These are phyloP conservation scores for Colletotrichum sp. DNA, from an alignment of 2,329 filamentous ascomycete genomes.

Conservation along the genomic window DNA sequence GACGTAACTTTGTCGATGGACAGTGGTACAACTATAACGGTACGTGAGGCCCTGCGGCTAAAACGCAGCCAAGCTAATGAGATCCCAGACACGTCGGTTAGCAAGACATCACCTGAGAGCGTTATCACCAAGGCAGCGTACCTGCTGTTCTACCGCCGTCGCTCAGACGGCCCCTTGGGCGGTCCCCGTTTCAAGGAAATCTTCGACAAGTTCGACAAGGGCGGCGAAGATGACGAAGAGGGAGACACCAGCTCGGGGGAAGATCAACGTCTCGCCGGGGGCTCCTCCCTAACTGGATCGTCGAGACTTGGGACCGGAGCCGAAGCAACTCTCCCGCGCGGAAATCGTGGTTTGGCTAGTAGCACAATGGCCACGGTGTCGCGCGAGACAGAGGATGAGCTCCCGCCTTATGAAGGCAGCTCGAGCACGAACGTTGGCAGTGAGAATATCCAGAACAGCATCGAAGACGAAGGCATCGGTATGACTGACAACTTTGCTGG, in stretches of 20 bases:
- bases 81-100: conserved; percentile 74
- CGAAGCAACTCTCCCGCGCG: conserved; percentile 75
- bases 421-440: conserved; percentile 24
- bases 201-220: conserved; percentile 65
- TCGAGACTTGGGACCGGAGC: conserved; percentile 84
- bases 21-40: conserved; percentile 98
- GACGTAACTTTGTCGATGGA: conserved; percentile 87
- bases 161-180: conserved; percentile 78
- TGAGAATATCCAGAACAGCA: conserved; percentile 43
- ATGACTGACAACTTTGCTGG: conserved; percentile 38
- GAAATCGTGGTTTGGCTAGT: conserved; percentile 63
- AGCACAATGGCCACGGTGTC: conserved; percentile 32
- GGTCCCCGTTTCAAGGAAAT: conserved; percentile 77
- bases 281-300: conserved; percentile 88
- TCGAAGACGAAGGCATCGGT: conserved; percentile 55
- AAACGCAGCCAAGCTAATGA: conserved; percentile 44
- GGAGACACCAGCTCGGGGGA: conserved; percentile 71
- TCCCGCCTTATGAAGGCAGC: conserved; percentile 34
- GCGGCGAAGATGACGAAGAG: conserved; percentile 47
- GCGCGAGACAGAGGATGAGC: conserved; percentile 33
- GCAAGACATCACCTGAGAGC: conserved; percentile 61
- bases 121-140: conserved; percentile 84
- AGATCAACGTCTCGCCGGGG: conserved; percentile 82
- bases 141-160: conserved; percentile 92
- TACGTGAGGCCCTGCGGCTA: conserved; percentile 48